phyloP scores from a whole-genome alignment of 768 basidiomycete species.

The Gymnopilus dilepis region DNA sequence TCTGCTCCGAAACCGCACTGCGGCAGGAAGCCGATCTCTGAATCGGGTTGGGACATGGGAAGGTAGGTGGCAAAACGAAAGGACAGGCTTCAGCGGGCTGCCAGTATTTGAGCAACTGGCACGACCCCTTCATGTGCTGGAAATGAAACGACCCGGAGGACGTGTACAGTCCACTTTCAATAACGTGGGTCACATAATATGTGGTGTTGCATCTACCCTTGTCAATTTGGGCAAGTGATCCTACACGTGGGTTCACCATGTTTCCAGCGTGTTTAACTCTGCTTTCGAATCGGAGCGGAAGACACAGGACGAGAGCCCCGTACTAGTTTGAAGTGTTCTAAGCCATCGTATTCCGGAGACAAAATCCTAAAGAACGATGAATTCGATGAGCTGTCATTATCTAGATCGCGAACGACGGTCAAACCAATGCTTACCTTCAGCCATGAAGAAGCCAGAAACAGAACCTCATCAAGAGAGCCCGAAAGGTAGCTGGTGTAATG shows the following conservation, averaged over 20 bases:
- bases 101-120: conserved; percentile 17
- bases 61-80: conserved; percentile 18
- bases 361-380: too few species aligned
- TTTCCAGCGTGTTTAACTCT: conserved; percentile 22
- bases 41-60: conserved; percentile 34
- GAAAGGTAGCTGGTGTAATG: too few species aligned
- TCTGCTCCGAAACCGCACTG: conserved; percentile 77
- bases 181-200: conserved; percentile 18
- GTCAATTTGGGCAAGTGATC: conserved; percentile 13
- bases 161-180: conserved; percentile 21
- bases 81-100: conserved; percentile 7
- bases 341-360: too few species aligned
- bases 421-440: too few species aligned
- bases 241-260: conserved; percentile 44
- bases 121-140: conserved; percentile 39
- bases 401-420: too few species aligned
- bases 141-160: conserved; percentile 34
- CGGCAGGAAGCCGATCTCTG: conserved; percentile 49
- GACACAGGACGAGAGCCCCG: not conserved
- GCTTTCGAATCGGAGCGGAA: not conserved
- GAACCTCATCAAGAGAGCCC: too few species aligned
- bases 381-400: too few species aligned
- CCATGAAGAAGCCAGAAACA: too few species aligned
- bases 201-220: conserved; percentile 8
- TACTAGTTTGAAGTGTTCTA: not conserved